A percentile compares a stretch with the other conserved stretches of the same genome.
phyloP scores from a whole-genome alignment of 2,329 filamentous ascomycete species.

The Ascochyta clinopodiicola region DNA sequence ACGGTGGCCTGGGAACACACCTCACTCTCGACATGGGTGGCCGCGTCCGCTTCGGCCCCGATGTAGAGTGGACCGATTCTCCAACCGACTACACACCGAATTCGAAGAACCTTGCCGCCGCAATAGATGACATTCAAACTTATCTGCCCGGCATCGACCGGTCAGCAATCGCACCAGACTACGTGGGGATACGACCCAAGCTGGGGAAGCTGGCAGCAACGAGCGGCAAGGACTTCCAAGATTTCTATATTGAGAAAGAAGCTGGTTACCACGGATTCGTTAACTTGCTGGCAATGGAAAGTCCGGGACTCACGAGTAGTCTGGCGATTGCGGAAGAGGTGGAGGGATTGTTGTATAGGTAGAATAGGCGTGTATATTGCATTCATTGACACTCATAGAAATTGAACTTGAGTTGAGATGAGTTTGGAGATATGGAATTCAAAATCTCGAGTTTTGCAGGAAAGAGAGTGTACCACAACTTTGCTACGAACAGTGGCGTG shows the following conservation, averaged over 20 bases:
- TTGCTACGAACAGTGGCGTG: too few relatives aligned
- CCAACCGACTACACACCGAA: conserved; percentile 75
- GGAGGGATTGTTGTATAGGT: conserved; percentile 59
- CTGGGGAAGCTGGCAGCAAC: conserved; percentile 68
- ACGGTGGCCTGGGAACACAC: conserved; percentile 88
- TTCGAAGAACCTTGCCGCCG: conserved; percentile 66
- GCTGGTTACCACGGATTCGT: conserved; percentile 82
- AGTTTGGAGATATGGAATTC: too few relatives aligned
- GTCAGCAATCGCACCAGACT: conserved; percentile 75
- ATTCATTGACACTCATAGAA: too few relatives aligned
- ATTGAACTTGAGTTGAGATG: too few relatives aligned
- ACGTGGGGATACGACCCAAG: conserved; percentile 92
- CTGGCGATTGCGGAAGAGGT: conserved; percentile 87
- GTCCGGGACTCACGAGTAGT: conserved; percentile 85
- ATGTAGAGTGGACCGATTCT: conserved; percentile 87
- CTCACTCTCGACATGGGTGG: conserved; percentile 88
- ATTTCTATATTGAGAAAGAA: conserved; percentile 82
- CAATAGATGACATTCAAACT: conserved; percentile 74
- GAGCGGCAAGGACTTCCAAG: conserved; percentile 72
- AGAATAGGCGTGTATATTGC: background rate
- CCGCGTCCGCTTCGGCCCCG: conserved; percentile 87
- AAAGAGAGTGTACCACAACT: too few relatives aligned
- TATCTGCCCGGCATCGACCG: conserved; percentile 80
- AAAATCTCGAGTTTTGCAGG: too few relatives aligned
- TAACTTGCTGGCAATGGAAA: conserved; percentile 91